These are phyloP conservation scores for Phenoliferia sp. DNA, from an alignment of 1,284 basidiomycete genomes.

Conservation along the genomic window DNA sequence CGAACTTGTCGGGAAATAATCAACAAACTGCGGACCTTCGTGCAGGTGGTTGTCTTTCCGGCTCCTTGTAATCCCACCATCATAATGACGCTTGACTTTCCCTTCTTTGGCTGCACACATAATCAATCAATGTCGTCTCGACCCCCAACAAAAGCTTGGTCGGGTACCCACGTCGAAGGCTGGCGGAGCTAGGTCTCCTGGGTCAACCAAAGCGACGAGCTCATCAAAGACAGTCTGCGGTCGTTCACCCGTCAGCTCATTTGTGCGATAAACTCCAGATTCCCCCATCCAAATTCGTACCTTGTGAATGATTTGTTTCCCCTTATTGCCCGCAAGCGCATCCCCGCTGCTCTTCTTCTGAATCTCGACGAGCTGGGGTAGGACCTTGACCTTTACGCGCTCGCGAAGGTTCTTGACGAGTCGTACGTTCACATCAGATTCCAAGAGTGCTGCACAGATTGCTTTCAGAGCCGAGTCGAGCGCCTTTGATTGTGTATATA, in stretches of 20 bases:
- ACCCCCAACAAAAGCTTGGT: constrained; percentile 7
- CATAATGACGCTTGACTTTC: constrained; percentile 93
- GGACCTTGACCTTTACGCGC: constrained; percentile 84
- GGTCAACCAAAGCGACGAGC: constrained; percentile 89
- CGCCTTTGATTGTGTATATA: constrained; percentile 53
- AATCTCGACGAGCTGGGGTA: constrained; percentile 64
- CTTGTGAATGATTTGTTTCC: constrained; percentile 81
- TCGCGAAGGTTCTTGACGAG: constrained; percentile 80
- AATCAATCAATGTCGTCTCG: too few species aligned
- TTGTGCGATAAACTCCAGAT: background rate
- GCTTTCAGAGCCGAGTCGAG: constrained; percentile 92
- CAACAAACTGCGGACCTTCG: too few species aligned
- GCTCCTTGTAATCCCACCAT: constrained; percentile 96
- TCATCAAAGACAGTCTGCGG: constrained; percentile 90
- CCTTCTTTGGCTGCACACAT: constrained; percentile 78
- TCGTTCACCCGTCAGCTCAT: background rate
- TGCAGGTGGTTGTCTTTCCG: constrained; percentile 97
- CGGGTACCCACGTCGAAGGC: constrained; percentile 29
- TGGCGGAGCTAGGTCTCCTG: constrained; percentile 60
- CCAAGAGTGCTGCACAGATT: constrained; percentile 86
- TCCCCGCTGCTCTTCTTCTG: constrained; percentile 58
- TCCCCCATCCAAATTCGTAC: constrained; percentile 45
- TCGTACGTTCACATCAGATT: constrained; percentile 98
- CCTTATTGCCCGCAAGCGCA: constrained; percentile 59
- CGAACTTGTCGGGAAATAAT: too few species aligned